These are phyloP conservation scores for Trypanosoma mega DNA, from an alignment of 208 protist species.

Conservation along the genomic window DNA sequence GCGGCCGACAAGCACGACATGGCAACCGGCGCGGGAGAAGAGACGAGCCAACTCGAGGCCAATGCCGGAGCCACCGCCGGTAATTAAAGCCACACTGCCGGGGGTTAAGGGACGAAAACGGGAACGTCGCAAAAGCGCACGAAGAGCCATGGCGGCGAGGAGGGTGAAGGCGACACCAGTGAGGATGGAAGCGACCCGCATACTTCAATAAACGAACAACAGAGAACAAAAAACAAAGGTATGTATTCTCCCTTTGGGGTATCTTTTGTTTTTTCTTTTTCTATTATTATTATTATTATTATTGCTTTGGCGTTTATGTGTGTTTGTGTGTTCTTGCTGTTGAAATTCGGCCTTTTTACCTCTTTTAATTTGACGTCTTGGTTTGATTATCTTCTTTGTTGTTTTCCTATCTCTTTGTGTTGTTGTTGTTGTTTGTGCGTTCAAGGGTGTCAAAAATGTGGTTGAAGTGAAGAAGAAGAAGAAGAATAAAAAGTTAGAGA, in stretches of 20 bases:
- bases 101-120: conserved; percentile 27
- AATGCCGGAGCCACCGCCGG: conserved; percentile 68
- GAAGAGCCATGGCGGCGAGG: conserved; percentile 27
- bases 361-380: no score
- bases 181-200: neutral
- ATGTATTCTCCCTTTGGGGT: neutral
- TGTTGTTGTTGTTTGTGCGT: no score
- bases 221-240: conserved; percentile 3
- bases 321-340: no score
- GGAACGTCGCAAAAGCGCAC: conserved; percentile 21
- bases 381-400: no score
- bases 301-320: no score
- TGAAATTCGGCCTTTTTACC: no score
- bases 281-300: no score
- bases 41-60: conserved; percentile 66
- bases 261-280: no score
- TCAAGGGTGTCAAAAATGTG: no score
- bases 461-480: no score
- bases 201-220: conserved; percentile 14
- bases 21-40: conserved; percentile 49
- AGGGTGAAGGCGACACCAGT: conserved; percentile 29
- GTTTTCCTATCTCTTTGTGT: no score
- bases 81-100: conserved; percentile 70
- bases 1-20: conserved; percentile 75
- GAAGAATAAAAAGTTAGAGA: no score